These are phyloP conservation scores for Epithemia pelagica DNA, from an alignment of 108 stramenopile species.

Conservation along the genomic window DNA sequence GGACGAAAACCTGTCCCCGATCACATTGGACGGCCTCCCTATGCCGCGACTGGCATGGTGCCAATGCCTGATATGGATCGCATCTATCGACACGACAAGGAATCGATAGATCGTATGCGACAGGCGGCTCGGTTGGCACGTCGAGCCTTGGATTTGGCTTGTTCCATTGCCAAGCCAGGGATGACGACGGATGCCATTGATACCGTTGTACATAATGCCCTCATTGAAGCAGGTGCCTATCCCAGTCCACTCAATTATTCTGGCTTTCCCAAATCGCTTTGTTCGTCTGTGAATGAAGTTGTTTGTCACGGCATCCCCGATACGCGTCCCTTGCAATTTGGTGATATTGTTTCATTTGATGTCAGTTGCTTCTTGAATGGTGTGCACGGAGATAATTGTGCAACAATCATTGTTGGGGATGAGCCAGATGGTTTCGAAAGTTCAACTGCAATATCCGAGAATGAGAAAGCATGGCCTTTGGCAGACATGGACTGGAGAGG, in stretches of 20 bases:
- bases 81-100: slow-evolving; percentile 39
- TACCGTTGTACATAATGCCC: slow-evolving; percentile 67
- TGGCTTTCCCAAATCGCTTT: slow-evolving; percentile 95
- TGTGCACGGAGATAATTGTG: slow-evolving; percentile 96
- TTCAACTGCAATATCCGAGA: slow-evolving; percentile 5
- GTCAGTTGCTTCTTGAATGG: slow-evolving; percentile 72
- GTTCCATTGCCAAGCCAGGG: slow-evolving; percentile 52
- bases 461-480: slow-evolving; percentile 8
- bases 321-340: slow-evolving; percentile 53
- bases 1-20: slow-evolving; percentile 17
- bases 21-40: slow-evolving; percentile 50
- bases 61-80: slow-evolving; percentile 22
- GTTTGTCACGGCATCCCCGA: slow-evolving; percentile 97
- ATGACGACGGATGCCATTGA: slow-evolving; percentile 93
- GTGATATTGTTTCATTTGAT: slow-evolving; percentile 95
- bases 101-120: slow-evolving; percentile 40
- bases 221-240: slow-evolving; percentile 72
- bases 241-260: slow-evolving; percentile 94
- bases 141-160: slow-evolving; percentile 48
- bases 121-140: slow-evolving; percentile 59
- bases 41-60: slow-evolving; percentile 55
- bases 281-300: slow-evolving; percentile 94
- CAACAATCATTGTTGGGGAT: slow-evolving; percentile 90
- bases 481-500: slow-evolving; percentile 52
- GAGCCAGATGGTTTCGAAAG: neutral